A percentile compares a stretch with the other conserved stretches of the same genome.
Conservation (phyloP, 257 asterid genomes). For the Penstemon eatonii region DNA sequence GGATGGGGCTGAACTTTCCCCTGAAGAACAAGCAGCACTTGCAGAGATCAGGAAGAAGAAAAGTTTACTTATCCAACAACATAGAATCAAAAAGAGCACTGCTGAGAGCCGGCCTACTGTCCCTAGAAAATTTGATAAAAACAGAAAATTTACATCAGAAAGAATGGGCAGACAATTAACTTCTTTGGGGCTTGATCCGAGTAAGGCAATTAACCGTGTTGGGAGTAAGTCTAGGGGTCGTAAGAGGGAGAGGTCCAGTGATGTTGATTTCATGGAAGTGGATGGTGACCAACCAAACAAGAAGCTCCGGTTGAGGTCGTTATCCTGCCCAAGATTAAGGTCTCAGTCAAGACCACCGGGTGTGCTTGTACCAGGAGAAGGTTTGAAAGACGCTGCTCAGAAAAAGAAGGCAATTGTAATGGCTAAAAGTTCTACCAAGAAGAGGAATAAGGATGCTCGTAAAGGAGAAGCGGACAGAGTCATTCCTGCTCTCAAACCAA, state of each 20-base stretch:
- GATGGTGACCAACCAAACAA: slow-evolving; percentile 64
- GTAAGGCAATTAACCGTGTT: slow-evolving; percentile 70
- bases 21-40: slow-evolving; percentile 69
- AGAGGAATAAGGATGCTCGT: slow-evolving; percentile 83
- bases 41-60: slow-evolving; percentile 79
- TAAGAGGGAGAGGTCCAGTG: slow-evolving; percentile 83
- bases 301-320: slow-evolving; percentile 55
- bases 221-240: slow-evolving; percentile 86
- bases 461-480: slow-evolving; percentile 89
- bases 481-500: slow-evolving; percentile 76
- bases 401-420: slow-evolving; percentile 64
- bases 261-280: slow-evolving; percentile 61
- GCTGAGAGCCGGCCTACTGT: slow-evolving; percentile 84
- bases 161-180: slow-evolving; percentile 93
- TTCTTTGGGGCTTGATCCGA: slow-evolving; percentile 72
- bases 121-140: slow-evolving; percentile 85
- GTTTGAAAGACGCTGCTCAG: slow-evolving; percentile 75
- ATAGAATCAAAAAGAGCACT: slow-evolving; percentile 81
- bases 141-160: slow-evolving; percentile 49
- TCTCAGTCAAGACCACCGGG: slow-evolving; percentile 63
- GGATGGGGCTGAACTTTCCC: slow-evolving; percentile 75
- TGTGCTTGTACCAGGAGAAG: slow-evolving; percentile 85
- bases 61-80: slow-evolving; percentile 71
- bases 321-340: slow-evolving; percentile 48
- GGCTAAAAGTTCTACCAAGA: slow-evolving; percentile 52